phyloP scores from a whole-genome alignment of 352 stramenopile genomes.

The Lagenidium sp. region DNA sequence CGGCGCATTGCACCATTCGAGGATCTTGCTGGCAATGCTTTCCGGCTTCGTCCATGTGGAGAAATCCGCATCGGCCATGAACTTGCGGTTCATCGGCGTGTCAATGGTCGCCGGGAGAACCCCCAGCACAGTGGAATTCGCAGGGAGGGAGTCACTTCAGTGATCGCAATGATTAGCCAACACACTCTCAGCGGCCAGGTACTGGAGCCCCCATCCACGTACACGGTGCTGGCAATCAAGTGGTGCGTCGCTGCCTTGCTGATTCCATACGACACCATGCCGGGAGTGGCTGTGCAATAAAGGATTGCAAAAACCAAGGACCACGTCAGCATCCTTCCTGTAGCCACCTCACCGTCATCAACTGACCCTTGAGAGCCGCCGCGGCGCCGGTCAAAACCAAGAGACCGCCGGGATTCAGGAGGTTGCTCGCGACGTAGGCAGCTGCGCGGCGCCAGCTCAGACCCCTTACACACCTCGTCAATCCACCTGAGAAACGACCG shows the following conservation, averaged over 20 bases:
- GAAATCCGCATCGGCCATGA: conserved; percentile 80
- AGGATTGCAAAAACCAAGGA: conserved; percentile 7
- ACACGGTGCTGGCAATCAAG: conserved; percentile 76
- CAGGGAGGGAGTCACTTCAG: conserved; percentile 41
- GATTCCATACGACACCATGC: conserved; percentile 85
- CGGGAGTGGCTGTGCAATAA: conserved; percentile 29
- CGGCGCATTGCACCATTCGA: conserved; percentile 48
- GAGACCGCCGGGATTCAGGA: conserved; percentile 50
- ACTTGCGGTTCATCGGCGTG: conserved; percentile 85
- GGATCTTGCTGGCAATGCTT: conserved; percentile 67
- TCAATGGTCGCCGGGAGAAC: conserved; percentile 81
- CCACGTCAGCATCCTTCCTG: background rate
- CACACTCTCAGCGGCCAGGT: no score
- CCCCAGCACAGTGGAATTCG: conserved; percentile 38
- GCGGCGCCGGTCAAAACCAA: conserved; percentile 79
- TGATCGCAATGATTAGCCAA: no score
- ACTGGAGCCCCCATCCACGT: no score
- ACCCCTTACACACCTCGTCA: background rate
- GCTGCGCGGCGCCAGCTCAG: conserved; percentile 16
- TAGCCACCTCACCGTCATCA: background rate
- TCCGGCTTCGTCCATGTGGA: conserved; percentile 76
- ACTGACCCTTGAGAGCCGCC: conserved; percentile 53
- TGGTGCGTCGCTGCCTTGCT: conserved; percentile 88
- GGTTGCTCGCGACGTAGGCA: conserved; percentile 69
- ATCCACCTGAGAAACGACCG: conserved; percentile 1